Evolutionary conservation across 179 eudicot genomes (phyloP).

Genomic region (Carnegiea gigantea): DNA sequence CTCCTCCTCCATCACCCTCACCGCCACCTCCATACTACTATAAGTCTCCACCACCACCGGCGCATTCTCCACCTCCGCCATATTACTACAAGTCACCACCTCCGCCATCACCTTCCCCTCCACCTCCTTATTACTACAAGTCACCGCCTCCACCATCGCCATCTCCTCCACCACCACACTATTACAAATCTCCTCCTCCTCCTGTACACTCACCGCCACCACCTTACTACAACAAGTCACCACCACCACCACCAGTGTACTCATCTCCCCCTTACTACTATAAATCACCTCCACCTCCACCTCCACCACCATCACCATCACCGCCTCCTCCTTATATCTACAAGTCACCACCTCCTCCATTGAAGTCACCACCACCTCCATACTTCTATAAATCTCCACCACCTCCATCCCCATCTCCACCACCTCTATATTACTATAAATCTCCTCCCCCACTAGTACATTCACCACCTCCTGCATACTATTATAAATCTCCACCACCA

Average conservation of each 20-base stretch:
- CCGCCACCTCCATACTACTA: constrained; percentile 12
- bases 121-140: not conserved
- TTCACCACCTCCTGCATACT: not conserved
- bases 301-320: not conserved
- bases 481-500: not conserved
- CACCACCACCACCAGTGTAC: constrained; percentile 10
- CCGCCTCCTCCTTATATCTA: not conserved
- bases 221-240: not conserved
- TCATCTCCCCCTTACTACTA: constrained; percentile 1
- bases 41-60: constrained; percentile 18
- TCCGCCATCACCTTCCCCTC: not conserved
- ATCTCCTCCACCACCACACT: not conserved
- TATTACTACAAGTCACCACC: constrained; percentile 14
- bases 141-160: not conserved
- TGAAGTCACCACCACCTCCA: constrained; percentile 1
- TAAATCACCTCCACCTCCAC: not conserved
- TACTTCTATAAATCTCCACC: not conserved
- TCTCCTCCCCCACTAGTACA: too few relatives aligned
- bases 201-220: too few relatives aligned
- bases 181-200: too few relatives aligned
- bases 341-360: constrained; percentile 7
- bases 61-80: constrained; percentile 7
- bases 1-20: constrained; percentile 11
- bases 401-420: not conserved
- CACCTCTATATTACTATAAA: too few relatives aligned